Percentiles rank a stretch among this genome's conserved stretches.
These are phyloP conservation scores for Suillus clintonianus DNA, from an alignment of 768 basidiomycete species.

Conservation along the genomic window DNA sequence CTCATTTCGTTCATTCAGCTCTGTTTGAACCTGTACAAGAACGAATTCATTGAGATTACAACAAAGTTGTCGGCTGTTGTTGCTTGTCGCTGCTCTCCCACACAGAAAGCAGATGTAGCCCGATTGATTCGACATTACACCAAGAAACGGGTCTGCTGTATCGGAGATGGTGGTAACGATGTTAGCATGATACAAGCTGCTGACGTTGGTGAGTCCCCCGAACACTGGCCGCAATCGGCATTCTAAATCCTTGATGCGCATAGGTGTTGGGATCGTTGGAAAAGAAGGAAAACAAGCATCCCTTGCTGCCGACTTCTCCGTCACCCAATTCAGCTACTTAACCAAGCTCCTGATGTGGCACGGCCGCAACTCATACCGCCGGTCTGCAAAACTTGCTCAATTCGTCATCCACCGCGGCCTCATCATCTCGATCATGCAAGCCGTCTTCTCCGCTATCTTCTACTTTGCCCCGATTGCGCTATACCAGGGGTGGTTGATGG, in stretches of 20 bases:
- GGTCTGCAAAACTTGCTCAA: conserved; percentile 95
- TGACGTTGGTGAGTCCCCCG: conserved; percentile 78
- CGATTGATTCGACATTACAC: conserved; percentile 88
- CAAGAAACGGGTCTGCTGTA: conserved; percentile 96
- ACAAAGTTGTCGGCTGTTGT: conserved; percentile 96
- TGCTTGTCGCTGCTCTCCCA: conserved; percentile 97
- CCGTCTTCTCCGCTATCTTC: conserved; percentile 91
- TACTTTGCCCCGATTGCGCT: conserved; percentile 95
- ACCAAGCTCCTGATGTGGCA: conserved; percentile 99
- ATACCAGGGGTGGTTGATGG: conserved; percentile 98
- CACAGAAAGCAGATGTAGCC: conserved; percentile 98
- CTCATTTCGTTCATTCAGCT: conserved; percentile 50
- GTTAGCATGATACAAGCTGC: conserved; percentile 99
- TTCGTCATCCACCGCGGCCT: conserved; percentile 98
- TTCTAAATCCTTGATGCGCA: not conserved
- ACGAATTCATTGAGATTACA: conserved; percentile 94
- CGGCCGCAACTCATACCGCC: conserved; percentile 97
- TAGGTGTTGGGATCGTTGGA: conserved; percentile 96
- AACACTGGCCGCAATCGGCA: not conserved
- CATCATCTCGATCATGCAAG: conserved; percentile 98
- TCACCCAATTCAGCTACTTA: conserved; percentile 93
- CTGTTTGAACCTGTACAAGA: conserved; percentile 86
- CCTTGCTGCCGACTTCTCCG: conserved; percentile 97
- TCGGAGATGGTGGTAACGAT: conserved; percentile 98
- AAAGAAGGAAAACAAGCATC: conserved; percentile 99